These are phyloP conservation scores for Halophytophthora batemanensis DNA, from an alignment of 352 stramenopile genomes.

Conservation along the genomic window DNA sequence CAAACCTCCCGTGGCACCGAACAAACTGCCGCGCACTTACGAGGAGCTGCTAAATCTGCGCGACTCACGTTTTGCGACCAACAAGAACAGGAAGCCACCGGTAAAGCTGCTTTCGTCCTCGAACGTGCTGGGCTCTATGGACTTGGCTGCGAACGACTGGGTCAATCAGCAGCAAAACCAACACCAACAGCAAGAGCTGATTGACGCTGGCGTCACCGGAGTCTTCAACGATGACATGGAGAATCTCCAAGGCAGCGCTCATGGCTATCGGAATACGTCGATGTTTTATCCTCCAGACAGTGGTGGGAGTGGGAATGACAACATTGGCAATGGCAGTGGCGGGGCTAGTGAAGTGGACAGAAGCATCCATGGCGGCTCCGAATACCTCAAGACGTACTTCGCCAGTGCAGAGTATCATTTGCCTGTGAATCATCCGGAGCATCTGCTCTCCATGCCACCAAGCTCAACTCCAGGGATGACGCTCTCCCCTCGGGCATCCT, in stretches of 20 bases:
- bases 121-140: constrained; percentile 53
- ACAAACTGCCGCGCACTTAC: constrained; percentile 72
- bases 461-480: constrained; percentile 30
- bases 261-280: constrained; percentile 27
- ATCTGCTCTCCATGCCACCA: constrained; percentile 53
- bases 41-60: constrained; percentile 70
- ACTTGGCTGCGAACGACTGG: constrained; percentile 51
- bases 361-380: constrained; percentile 61
- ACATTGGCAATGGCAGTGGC: constrained; percentile 13
- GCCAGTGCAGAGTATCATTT: constrained; percentile 63
- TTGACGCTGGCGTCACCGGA: constrained; percentile 26
- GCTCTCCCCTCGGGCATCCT: constrained; percentile 46
- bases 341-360: constrained; percentile 39
- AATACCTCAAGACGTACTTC: constrained; percentile 77
- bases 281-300: constrained; percentile 41
- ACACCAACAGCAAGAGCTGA: constrained; percentile 28
- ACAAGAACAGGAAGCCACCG: constrained; percentile 75
- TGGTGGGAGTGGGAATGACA: constrained; percentile 20
- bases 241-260: constrained; percentile 14
- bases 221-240: constrained; percentile 36
- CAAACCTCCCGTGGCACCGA: constrained; percentile 30
- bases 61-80: constrained; percentile 73
- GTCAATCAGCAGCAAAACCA: constrained; percentile 28
- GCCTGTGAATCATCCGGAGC: constrained; percentile 65
- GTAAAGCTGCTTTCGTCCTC: constrained; percentile 48